These are phyloP conservation scores for Rhamnella rubrinervis DNA, from an alignment of 331 rosid genomes.

Conservation along the genomic window DNA sequence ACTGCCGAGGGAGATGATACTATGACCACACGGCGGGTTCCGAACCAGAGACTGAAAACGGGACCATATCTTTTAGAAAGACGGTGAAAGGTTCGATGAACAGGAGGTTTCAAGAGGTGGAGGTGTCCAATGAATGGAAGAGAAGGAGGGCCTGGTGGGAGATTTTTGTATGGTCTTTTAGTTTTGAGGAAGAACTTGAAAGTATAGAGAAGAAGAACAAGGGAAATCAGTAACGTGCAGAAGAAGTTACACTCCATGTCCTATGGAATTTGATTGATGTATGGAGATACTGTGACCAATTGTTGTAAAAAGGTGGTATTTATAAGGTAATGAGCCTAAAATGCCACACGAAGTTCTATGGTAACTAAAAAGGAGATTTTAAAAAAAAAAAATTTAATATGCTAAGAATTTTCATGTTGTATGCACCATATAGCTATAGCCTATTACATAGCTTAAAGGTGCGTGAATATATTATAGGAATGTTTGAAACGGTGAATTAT, in stretches of 20 bases:
- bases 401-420: too few relatives aligned
- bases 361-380: too few relatives aligned
- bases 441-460: too few relatives aligned
- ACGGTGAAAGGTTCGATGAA: constrained; percentile 25
- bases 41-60: constrained; percentile 39
- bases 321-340: too few relatives aligned
- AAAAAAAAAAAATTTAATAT: too few relatives aligned
- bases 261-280: too few relatives aligned
- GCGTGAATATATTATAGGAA: too few relatives aligned
- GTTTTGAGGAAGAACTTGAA: constrained; percentile 17
- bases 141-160: constrained; percentile 46
- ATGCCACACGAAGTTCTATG: too few relatives aligned
- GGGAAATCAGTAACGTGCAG: not conserved
- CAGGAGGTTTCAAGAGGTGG: constrained; percentile 38
- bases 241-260: constrained; percentile 27
- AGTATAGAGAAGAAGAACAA: constrained; percentile 20
- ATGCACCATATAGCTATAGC: too few relatives aligned
- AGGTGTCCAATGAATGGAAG: constrained; percentile 58
- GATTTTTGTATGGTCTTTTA: constrained; percentile 14
- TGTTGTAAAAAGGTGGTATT: too few relatives aligned
- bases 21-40: constrained; percentile 28
- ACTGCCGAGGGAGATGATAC: constrained; percentile 42
- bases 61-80: constrained; percentile 48
- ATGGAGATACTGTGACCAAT: too few relatives aligned
- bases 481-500: too few relatives aligned